phyloP scores from a whole-genome alignment of 1,139 yeast species.

The Yueomyces sp. region DNA sequence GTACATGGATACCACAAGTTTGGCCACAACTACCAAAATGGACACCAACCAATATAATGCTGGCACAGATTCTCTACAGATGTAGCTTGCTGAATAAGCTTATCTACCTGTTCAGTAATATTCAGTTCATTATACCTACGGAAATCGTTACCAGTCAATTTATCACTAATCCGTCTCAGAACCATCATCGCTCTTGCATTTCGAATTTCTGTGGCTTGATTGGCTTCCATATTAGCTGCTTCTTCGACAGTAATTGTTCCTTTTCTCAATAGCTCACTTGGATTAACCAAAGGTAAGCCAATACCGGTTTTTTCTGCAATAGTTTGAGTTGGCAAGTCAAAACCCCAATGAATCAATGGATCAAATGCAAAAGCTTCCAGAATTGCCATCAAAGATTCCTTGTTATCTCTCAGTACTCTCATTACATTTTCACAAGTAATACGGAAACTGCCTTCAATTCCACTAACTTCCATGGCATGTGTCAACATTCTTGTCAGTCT shows the following conservation, averaged over 20 bases:
- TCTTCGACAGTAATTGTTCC: conserved; percentile 72
- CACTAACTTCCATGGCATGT: conserved; percentile 98
- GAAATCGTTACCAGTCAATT: conserved; percentile 89
- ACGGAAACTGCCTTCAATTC: conserved; percentile 93
- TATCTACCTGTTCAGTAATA: conserved; percentile 86
- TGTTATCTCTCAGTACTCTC: conserved; percentile 85
- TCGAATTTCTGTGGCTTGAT: conserved; percentile 69
- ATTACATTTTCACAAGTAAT: conserved; percentile 96
- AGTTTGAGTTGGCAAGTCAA: conserved; percentile 77
- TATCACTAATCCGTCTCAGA: conserved; percentile 79
- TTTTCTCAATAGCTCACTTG: conserved; percentile 52
- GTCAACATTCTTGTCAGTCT: conserved; percentile 93
- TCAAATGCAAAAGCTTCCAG: conserved; percentile 97
- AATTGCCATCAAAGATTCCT: conserved; percentile 94
- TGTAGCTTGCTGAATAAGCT: conserved; percentile 89
- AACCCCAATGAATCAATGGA: conserved; percentile 98
- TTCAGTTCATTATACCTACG: conserved; percentile 56
- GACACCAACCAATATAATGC: conserved; percentile 98
- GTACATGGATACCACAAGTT: not conserved
- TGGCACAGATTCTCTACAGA: conserved; percentile 92
- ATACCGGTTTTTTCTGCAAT: conserved; percentile 65
- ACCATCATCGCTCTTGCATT: conserved; percentile 90
- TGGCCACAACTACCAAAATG: conserved; percentile 61
- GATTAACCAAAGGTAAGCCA: conserved; percentile 50
- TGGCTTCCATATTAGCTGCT: conserved; percentile 55